A percentile compares a stretch with the other conserved stretches of the same genome.
Conservation (phyloP, 345 rosid species). For the Lepidium didymum region DNA sequence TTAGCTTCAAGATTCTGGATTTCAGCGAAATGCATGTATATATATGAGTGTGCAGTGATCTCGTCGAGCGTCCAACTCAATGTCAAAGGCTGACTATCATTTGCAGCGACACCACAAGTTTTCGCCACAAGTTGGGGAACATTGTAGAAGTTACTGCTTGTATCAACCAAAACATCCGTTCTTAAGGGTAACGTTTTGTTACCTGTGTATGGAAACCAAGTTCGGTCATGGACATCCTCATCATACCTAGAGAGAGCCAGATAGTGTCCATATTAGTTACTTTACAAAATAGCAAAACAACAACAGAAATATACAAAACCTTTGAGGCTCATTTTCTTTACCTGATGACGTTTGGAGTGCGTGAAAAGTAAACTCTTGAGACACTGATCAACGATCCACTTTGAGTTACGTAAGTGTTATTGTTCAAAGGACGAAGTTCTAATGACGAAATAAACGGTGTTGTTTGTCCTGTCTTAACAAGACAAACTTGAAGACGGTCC, state of each 20-base stretch:
- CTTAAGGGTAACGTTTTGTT: background rate
- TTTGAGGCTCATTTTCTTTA: background rate
- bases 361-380: conserved; percentile 12
- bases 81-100: background rate
- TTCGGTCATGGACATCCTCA: conserved; percentile 35
- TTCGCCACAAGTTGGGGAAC: conserved; percentile 25
- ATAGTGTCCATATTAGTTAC: background rate
- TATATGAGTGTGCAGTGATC: conserved; percentile 3
- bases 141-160: background rate
- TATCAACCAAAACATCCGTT: background rate
- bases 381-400: conserved; percentile 12
- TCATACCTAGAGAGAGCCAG: conserved; percentile 30
- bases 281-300: background rate
- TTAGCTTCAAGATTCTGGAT: conserved; percentile 13
- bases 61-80: background rate
- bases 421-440: conserved; percentile 19
- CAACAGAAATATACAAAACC: background rate
- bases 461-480: conserved; percentile 24
- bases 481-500: conserved; percentile 19
- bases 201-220: conserved; percentile 23
- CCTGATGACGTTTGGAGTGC: conserved; percentile 16
- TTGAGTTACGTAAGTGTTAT: conserved; percentile 8
- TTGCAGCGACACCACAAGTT: conserved; percentile 26
- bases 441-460: conserved; percentile 26
- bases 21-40: conserved; percentile 47